Conservation (phyloP, 2,329 filamentous ascomycete species). For the Rhytidhysteron rufulum region DNA sequence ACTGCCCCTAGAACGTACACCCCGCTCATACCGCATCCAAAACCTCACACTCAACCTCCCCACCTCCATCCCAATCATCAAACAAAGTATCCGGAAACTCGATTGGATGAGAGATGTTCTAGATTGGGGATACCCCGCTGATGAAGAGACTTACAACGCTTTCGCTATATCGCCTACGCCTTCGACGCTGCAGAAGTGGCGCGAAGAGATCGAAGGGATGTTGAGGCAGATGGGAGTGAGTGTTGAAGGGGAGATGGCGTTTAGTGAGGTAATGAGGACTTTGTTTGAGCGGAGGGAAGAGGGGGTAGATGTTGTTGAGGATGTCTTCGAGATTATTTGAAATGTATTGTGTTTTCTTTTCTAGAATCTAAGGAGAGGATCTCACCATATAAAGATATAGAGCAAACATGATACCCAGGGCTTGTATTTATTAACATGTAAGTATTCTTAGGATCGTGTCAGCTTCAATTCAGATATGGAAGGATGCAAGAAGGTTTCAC, state of each 20-base stretch:
- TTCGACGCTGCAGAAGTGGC: background rate
- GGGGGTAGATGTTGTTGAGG: too few relatives aligned
- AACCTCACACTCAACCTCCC: slow-evolving; percentile 9
- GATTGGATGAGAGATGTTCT: slow-evolving; percentile 17
- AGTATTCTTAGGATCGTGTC: too few relatives aligned
- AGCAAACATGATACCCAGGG: too few relatives aligned
- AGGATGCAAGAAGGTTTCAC: background rate
- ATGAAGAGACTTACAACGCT: slow-evolving; percentile 5
- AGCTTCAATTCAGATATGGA: too few relatives aligned
- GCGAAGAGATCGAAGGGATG: slow-evolving; percentile 4
- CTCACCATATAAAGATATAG: too few relatives aligned
- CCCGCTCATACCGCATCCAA: slow-evolving; percentile 23
- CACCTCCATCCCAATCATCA: slow-evolving; percentile 5
- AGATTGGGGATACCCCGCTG: slow-evolving; percentile 14
- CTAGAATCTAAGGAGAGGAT: too few relatives aligned
- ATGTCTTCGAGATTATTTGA: too few relatives aligned
- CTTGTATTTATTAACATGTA: too few relatives aligned
- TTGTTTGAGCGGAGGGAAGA: slow-evolving; percentile 1
- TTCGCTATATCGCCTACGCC: slow-evolving; percentile 1
- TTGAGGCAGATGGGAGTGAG: slow-evolving; percentile 7
- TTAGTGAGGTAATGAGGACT: slow-evolving; percentile 13
- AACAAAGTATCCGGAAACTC: slow-evolving; percentile 11
- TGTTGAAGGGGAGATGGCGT: slow-evolving; percentile 2
- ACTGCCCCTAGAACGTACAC: slow-evolving; percentile 38
- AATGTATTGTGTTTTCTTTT: too few relatives aligned